Conservation (phyloP, 352 stramenopile genomes). For the Phytophthora multivora region DNA sequence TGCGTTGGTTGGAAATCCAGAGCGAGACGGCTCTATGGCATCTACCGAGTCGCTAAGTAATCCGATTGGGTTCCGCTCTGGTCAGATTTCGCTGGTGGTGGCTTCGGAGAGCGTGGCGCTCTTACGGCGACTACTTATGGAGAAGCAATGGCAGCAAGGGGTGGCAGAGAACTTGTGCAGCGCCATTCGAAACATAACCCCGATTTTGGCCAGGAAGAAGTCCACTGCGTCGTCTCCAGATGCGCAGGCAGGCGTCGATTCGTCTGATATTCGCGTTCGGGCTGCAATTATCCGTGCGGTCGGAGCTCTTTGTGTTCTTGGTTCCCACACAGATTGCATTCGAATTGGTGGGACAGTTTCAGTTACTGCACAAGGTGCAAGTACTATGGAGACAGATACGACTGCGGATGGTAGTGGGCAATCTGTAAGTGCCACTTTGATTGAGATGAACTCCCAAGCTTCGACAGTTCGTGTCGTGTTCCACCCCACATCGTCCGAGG, state of each 20-base stretch:
- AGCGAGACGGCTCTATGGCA: constrained; percentile 27
- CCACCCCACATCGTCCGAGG: constrained; percentile 52
- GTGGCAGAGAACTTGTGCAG: constrained; percentile 72
- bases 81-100: constrained; percentile 77
- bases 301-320: constrained; percentile 80
- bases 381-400: constrained; percentile 25
- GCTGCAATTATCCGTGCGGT: constrained; percentile 82
- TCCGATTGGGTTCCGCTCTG: constrained; percentile 78
- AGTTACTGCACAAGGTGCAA: constrained; percentile 54
- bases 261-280: constrained; percentile 70
- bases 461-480: constrained; percentile 84
- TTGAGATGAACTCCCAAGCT: constrained; percentile 65
- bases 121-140: constrained; percentile 69
- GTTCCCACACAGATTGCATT: constrained; percentile 85
- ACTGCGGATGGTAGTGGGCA: constrained; percentile 42
- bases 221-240: constrained; percentile 18
- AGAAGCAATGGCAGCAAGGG: constrained; percentile 62
- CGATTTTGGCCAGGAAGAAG: constrained; percentile 57
- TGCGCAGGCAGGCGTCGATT: constrained; percentile 6
- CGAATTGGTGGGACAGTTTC: constrained; percentile 80
- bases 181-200: constrained; percentile 77
- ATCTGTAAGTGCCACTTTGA: constrained; percentile 72
- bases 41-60: constrained; percentile 83
- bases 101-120: constrained; percentile 86
- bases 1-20: constrained; percentile 15